phyloP scores from a whole-genome alignment of 2,329 filamentous ascomycete genomes.

The Tolypocladium amazonense region DNA sequence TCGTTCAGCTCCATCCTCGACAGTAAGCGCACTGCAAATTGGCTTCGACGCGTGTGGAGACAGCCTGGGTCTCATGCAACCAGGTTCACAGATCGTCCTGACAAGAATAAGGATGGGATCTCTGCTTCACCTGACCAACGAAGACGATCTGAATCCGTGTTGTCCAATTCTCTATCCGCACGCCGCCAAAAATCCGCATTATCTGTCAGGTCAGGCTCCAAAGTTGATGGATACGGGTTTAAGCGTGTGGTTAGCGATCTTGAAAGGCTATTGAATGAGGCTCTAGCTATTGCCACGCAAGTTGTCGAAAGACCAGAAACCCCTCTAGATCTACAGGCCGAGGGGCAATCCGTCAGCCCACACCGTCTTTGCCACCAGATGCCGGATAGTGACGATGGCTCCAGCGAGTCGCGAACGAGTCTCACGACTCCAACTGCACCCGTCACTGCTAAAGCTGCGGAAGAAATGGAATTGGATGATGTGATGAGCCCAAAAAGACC shows the following conservation, averaged over 20 bases:
- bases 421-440: slow-evolving; percentile 3
- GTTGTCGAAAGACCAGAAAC: slow-evolving; percentile 21
- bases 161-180: slow-evolving; percentile 7
- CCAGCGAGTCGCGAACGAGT: not conserved
- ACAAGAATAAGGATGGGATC: slow-evolving; percentile 4
- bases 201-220: slow-evolving; percentile 11
- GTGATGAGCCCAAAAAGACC: slow-evolving; percentile 4
- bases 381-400: not conserved
- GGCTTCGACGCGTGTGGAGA: slow-evolving; percentile 21
- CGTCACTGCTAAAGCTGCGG: slow-evolving; percentile 3
- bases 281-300: slow-evolving; percentile 30
- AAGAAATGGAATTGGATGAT: slow-evolving; percentile 3
- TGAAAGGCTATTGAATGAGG: slow-evolving; percentile 35
- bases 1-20: slow-evolving; percentile 19
- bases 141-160: slow-evolving; percentile 12
- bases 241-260: slow-evolving; percentile 29
- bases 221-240: slow-evolving; percentile 18
- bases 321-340: slow-evolving; percentile 3
- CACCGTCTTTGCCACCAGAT: slow-evolving; percentile 4
- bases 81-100: slow-evolving; percentile 16
- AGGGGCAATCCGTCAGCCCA: slow-evolving; percentile 6
- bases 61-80: slow-evolving; percentile 13
- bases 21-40: slow-evolving; percentile 21
- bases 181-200: slow-evolving; percentile 8
- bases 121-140: slow-evolving; percentile 6